phyloP scores from a whole-genome alignment of 495 filamentous ascomycete species.

The Cercophora scortea region DNA sequence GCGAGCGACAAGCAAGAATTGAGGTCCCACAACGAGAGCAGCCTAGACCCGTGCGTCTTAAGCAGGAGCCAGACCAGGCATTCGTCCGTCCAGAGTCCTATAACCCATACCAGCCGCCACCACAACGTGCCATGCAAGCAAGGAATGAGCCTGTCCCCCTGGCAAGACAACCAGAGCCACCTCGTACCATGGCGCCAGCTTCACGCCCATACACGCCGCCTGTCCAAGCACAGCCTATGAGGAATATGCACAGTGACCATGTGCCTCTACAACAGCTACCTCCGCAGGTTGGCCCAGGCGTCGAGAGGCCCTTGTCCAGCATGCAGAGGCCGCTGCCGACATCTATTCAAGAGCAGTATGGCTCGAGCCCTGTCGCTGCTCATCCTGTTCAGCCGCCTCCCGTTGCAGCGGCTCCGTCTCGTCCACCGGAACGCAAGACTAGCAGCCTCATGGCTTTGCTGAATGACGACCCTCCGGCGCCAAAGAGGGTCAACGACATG shows the following conservation, averaged over 20 bases:
- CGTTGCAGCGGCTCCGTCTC: slow-evolving; percentile 20
- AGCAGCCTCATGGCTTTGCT: slow-evolving; percentile 43
- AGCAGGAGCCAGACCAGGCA: slow-evolving; percentile 36
- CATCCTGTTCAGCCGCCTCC: slow-evolving; percentile 25
- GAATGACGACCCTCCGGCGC: slow-evolving; percentile 40
- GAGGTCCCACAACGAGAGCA: slow-evolving; percentile 14
- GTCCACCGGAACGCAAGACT: slow-evolving; percentile 33
- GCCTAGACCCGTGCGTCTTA: slow-evolving; percentile 23
- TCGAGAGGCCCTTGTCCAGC: slow-evolving; percentile 20
- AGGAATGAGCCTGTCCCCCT: slow-evolving; percentile 30
- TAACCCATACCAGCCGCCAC: slow-evolving; percentile 18
- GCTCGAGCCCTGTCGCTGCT: slow-evolving; percentile 16
- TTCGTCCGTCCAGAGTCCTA: slow-evolving; percentile 22
- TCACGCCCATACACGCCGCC: slow-evolving; percentile 23
- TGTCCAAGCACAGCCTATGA: slow-evolving; percentile 23
- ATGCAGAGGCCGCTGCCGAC: slow-evolving; percentile 24
- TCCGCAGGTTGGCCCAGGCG: slow-evolving; percentile 8
- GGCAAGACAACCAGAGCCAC: slow-evolving; percentile 34
- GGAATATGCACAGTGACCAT: slow-evolving; percentile 23
- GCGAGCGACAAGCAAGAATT: slow-evolving; percentile 18
- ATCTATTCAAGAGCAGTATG: slow-evolving; percentile 31
- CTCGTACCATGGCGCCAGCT: slow-evolving; percentile 26
- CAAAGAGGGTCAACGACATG: slow-evolving; percentile 36
- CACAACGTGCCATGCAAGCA: slow-evolving; percentile 21
- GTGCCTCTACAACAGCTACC: slow-evolving; percentile 18